A percentile compares a stretch with the other conserved stretches of the same genome.
Evolutionary conservation across 305 asterid species (phyloP).

Genomic region (Solanum hybrid): DNA sequence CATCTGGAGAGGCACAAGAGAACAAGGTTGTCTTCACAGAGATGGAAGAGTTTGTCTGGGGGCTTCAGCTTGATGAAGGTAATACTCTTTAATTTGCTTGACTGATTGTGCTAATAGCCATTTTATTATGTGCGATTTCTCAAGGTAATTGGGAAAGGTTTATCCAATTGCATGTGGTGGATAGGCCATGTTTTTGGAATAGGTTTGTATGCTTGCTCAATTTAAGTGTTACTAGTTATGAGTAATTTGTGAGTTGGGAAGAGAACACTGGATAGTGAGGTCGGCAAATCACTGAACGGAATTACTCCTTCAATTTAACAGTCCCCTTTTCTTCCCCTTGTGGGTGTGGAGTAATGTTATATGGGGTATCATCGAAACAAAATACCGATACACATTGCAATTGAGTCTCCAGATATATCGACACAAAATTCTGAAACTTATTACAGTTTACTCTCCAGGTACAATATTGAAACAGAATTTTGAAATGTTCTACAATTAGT

Average conservation of each 20-base stretch:
- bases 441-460: not conserved
- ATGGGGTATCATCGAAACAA: not conserved
- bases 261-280: not conserved
- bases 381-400: not conserved
- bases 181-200: not conserved
- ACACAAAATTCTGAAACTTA: not conserved
- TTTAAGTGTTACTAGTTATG: not conserved
- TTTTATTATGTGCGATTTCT: not conserved
- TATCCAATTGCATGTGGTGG: not conserved
- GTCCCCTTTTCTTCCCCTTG: not conserved
- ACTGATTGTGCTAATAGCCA: not conserved
- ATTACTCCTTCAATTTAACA: not conserved
- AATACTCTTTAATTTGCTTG: not conserved
- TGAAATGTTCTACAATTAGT: not conserved
- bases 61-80: constrained; percentile 92
- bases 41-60: constrained; percentile 98
- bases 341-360: not conserved
- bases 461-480: not conserved
- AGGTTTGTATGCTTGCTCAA: not conserved
- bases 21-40: constrained; percentile 83
- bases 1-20: constrained; percentile 52
- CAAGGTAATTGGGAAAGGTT: not conserved
- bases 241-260: not conserved
- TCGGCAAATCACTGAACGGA: not conserved
- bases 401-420: not conserved